Conservation (phyloP, 2,329 filamentous ascomycete genomes). For the Pseudogymnoascus destructans region DNA sequence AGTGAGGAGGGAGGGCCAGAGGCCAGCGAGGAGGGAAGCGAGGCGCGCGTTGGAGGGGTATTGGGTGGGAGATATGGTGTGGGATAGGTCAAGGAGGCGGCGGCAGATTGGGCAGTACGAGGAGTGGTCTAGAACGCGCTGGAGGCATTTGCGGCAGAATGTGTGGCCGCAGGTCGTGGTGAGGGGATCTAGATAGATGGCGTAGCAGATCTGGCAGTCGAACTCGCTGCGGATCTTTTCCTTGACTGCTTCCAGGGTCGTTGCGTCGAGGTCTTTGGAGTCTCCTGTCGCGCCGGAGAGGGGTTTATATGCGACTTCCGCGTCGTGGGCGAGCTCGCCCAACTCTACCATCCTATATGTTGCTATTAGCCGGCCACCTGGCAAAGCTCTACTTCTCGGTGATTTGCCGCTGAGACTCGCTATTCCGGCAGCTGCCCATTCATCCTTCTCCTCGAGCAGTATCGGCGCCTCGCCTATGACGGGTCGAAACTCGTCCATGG, state of each 20-base stretch:
- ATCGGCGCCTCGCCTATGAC: conserved; percentile 27
- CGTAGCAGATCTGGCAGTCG: conserved; percentile 83
- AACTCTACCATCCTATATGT: conserved; percentile 52
- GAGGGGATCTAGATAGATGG: conserved; percentile 65
- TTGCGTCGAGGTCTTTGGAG: conserved; percentile 30
- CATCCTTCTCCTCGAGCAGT: conserved; percentile 29
- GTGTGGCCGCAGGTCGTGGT: conserved; percentile 84
- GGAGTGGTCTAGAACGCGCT: conserved; percentile 63
- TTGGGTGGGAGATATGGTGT: conserved; percentile 23
- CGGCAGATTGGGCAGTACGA: conserved; percentile 72
- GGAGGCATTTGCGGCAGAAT: conserved; percentile 70
- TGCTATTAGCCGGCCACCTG: conserved; percentile 48
- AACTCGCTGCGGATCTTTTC: conserved; percentile 54
- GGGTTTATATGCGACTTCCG: conserved; percentile 39
- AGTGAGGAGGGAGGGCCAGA: conserved; percentile 57
- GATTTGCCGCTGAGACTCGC: conserved; percentile 29
- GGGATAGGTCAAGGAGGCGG: conserved; percentile 41
- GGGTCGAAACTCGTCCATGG: conserved; percentile 22
- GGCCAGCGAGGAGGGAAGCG: conserved; percentile 45
- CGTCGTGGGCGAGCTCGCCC: conserved; percentile 44
- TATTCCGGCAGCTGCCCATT: conserved; percentile 31
- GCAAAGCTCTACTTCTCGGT: conserved; percentile 28
- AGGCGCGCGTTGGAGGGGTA: conserved; percentile 50
- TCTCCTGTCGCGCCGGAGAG: conserved; percentile 18
- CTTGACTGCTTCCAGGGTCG: conserved; percentile 44